Percentiles rank a stretch among this genome's conserved stretches.
Evolutionary conservation across 1,284 basidiomycete species (phyloP).

Genomic region (Melampsora americana): DNA sequence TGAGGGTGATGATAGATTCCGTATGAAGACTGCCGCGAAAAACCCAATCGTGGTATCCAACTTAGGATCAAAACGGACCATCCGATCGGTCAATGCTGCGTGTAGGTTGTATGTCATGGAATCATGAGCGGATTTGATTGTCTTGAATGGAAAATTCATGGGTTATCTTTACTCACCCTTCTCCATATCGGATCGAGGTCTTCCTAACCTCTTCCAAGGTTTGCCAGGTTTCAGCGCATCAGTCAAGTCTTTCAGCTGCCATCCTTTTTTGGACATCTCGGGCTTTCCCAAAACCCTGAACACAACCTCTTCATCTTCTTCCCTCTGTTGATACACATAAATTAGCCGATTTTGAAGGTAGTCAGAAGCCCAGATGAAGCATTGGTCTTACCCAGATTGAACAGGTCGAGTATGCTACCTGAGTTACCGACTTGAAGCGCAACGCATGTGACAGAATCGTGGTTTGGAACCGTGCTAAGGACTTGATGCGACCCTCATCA

Average conservation of each 20-base stretch:
- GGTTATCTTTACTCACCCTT: slow-evolving; percentile 33
- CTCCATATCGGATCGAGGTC: neutral
- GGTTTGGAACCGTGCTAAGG: slow-evolving; percentile 82
- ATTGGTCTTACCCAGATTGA: slow-evolving; percentile 28
- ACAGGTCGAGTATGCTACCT: slow-evolving; percentile 41
- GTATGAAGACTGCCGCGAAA: slow-evolving; percentile 60
- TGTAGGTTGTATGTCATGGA: neutral
- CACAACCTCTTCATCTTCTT: slow-evolving; percentile 85
- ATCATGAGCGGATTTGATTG: slow-evolving; percentile 14
- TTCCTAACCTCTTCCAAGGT: slow-evolving; percentile 17
- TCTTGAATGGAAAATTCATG: slow-evolving; percentile 60
- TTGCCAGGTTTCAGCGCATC: slow-evolving; percentile 60
- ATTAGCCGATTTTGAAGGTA: neutral
- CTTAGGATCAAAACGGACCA: slow-evolving; percentile 78
- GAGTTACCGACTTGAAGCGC: slow-evolving; percentile 64
- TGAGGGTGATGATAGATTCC: neutral
- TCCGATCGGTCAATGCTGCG: slow-evolving; percentile 64
- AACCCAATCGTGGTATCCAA: slow-evolving; percentile 90
- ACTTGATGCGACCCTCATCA: slow-evolving; percentile 67
- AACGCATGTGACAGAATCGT: slow-evolving; percentile 91
- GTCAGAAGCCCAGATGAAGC: neutral
- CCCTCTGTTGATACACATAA: slow-evolving; percentile 60
- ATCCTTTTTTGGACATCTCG: slow-evolving; percentile 63
- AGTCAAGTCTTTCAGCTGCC: slow-evolving; percentile 65
- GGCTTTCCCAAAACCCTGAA: slow-evolving; percentile 67